Percentiles rank a stretch among this genome's conserved stretches.
These are phyloP conservation scores for Solanum lycopersicoides DNA, from an alignment of 257 asterid genomes.

Conservation along the genomic window DNA sequence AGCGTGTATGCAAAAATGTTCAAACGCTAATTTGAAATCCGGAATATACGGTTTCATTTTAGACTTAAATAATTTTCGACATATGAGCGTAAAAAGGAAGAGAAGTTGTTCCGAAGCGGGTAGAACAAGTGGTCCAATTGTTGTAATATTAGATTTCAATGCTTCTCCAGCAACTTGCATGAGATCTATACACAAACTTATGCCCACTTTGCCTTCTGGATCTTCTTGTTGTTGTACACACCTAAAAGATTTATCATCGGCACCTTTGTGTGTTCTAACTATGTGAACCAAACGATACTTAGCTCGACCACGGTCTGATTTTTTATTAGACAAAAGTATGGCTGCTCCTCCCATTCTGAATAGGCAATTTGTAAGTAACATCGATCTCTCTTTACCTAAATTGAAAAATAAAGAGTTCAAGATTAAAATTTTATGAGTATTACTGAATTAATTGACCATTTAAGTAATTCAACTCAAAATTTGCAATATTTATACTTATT, in stretches of 20 bases:
- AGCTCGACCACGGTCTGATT: constrained; percentile 2
- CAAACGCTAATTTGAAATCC: constrained; percentile 51
- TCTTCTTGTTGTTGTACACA: constrained; percentile 57
- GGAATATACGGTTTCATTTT: constrained; percentile 42
- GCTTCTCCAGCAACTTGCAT: constrained; percentile 58
- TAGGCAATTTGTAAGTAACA: constrained; percentile 20
- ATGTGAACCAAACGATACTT: constrained; percentile 38
- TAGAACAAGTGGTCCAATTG: constrained; percentile 58
- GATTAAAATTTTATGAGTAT: neutral
- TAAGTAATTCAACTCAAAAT: neutral
- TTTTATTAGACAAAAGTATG: constrained; percentile 7
- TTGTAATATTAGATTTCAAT: constrained; percentile 44
- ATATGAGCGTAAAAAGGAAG: constrained; percentile 22
- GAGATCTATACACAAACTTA: constrained; percentile 40
- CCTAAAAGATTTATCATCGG: constrained; percentile 33
- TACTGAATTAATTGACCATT: neutral
- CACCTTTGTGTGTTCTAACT: constrained; percentile 48
- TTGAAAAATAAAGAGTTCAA: neutral
- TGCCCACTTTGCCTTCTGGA: constrained; percentile 35
- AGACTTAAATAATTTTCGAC: constrained; percentile 15
- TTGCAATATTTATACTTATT: neutral
- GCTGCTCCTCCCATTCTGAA: constrained; percentile 28
- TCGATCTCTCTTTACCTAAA: constrained; percentile 17
- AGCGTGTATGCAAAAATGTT: constrained; percentile 68
- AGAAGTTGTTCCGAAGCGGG: constrained; percentile 53